Conservation (phyloP, 2,329 filamentous ascomycete species). For the Penicillium nordicum region DNA sequence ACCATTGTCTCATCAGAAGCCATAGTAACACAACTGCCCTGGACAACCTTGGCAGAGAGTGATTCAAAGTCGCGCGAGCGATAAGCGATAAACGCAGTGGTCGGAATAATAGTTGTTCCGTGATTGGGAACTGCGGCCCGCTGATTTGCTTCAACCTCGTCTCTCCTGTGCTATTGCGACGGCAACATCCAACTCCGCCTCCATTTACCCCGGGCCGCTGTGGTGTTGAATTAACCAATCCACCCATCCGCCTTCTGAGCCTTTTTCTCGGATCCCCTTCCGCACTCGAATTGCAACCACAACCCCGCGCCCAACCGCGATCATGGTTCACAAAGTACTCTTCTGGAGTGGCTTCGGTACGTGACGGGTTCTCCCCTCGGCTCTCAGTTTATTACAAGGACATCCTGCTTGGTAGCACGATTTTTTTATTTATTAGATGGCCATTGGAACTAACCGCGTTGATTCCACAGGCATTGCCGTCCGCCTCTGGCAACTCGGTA, state of each 20-base stretch:
- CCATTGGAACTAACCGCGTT: constrained; percentile 12
- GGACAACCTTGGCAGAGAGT: constrained; percentile 15
- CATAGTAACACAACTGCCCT: constrained; percentile 3
- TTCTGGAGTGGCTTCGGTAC: constrained; percentile 77
- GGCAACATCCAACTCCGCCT: constrained; percentile 20
- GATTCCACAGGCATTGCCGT: constrained; percentile 71
- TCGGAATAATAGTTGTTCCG: constrained; percentile 19
- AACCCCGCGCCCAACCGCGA: constrained; percentile 23
- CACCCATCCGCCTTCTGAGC: constrained; percentile 1
- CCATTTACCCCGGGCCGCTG: constrained; percentile 16
- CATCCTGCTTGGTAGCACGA: background rate
- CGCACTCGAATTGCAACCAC: constrained; percentile 7
- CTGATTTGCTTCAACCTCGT: constrained; percentile 35
- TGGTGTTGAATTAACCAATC: constrained; percentile 11
- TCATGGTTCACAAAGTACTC: constrained; percentile 52
- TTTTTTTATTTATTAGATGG: background rate
- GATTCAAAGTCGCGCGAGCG: constrained; percentile 16
- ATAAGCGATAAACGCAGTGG: constrained; percentile 20
- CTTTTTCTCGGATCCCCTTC: constrained; percentile 5
- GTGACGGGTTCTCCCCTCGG: constrained; percentile 32
- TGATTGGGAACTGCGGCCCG: constrained; percentile 34
- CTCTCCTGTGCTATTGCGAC: constrained; percentile 28
- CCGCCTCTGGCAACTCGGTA: constrained; percentile 93
- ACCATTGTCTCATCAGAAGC: constrained; percentile 27
- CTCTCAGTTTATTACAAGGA: background rate